Evolutionary conservation across 2,329 filamentous ascomycete species (phyloP).

Genomic region (Nakataea oryzae): DNA sequence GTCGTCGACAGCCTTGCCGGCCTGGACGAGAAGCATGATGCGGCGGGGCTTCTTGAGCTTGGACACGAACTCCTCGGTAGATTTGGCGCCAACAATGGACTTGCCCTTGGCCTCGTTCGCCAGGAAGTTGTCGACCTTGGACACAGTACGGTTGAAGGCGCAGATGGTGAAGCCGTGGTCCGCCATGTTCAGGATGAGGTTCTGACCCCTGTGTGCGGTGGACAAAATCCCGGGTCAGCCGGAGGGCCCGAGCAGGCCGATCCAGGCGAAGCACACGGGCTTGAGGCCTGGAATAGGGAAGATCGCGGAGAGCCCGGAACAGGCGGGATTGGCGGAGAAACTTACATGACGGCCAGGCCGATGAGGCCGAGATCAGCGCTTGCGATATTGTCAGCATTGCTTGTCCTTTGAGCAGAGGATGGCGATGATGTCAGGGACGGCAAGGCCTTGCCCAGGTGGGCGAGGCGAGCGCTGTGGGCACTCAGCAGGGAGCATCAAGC

Average conservation of each 20-base stretch:
- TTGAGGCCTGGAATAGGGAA: neutral
- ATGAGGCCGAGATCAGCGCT: slow-evolving; percentile 88
- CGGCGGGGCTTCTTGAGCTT: slow-evolving; percentile 97
- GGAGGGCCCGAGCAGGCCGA: neutral
- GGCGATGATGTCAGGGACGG: slow-evolving; percentile 11
- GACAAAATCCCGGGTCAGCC: slow-evolving; percentile 5
- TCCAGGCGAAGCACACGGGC: neutral
- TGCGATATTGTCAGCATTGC: slow-evolving; percentile 45
- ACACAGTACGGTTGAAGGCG: slow-evolving; percentile 96
- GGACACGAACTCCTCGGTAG: slow-evolving; percentile 83
- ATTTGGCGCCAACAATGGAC: slow-evolving; percentile 87
- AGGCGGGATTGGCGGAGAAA: slow-evolving; percentile 12
- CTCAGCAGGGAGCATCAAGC: slow-evolving; percentile 18
- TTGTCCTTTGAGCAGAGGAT: slow-evolving; percentile 13
- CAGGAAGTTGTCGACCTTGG: slow-evolving; percentile 94
- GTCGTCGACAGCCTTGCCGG: slow-evolving; percentile 93
- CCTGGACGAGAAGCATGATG: slow-evolving; percentile 98
- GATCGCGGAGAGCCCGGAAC: slow-evolving; percentile 1
- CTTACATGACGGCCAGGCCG: slow-evolving; percentile 81
- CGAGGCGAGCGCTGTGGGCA: slow-evolving; percentile 58
- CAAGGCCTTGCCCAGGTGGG: slow-evolving; percentile 54
- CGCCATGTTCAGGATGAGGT: slow-evolving; percentile 82
- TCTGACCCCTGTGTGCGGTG: slow-evolving; percentile 51
- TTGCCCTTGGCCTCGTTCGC: slow-evolving; percentile 91
- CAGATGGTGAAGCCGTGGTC: slow-evolving; percentile 93